Evolutionary conservation across 768 basidiomycete species (phyloP), one percentile per base, ranked within the genome.

Genomic region (Multifurca ochricompacta): DNA sequence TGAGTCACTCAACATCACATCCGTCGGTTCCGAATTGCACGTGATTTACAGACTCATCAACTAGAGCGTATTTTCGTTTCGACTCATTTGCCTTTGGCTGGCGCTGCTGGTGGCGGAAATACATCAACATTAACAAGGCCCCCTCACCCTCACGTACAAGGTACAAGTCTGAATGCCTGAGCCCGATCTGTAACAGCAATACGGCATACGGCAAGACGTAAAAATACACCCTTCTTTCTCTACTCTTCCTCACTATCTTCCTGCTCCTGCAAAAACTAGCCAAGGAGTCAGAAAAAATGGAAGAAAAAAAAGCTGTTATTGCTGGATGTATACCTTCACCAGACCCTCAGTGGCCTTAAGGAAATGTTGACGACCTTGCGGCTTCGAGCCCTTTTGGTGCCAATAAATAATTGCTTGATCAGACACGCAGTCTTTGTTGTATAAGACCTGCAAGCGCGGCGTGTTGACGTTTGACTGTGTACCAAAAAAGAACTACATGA

Each of bases 351-450:
- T 86, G 54, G 77, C 81, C 73, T 91, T 94, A 62, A 97, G 73
- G 77, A 99, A 97, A 69, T 93, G 88, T 69, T 96, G 92, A 66
- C 87, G 84, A 45, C 94, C 95, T 69, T 97, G 91, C 0, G 91
- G 81, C 71, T 92, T 96, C 44, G 93, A 87, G 48, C 96, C 95
- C 72, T 99, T 99, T 73, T 90, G 85, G 71, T 91, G 77, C 95
- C 95, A 99, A 70, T 96, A 98, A 56, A 97, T 87, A 65, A 99
- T 94, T 57, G 94, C 93, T 66, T 94, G 87, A 66, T 94, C 92
- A 51, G 92, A 89, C 63, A 97, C 78, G 70, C 92, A 92, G 64
- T 99, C 95, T 64, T 88, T 84, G 73, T 94, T 94, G 74, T 96
- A 97, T 69, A 97, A 76, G 63, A 94, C 85, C 90, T 92, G 63